Evolutionary conservation across 805 yeast species (phyloP).

Genomic region (Candida awuae): DNA sequence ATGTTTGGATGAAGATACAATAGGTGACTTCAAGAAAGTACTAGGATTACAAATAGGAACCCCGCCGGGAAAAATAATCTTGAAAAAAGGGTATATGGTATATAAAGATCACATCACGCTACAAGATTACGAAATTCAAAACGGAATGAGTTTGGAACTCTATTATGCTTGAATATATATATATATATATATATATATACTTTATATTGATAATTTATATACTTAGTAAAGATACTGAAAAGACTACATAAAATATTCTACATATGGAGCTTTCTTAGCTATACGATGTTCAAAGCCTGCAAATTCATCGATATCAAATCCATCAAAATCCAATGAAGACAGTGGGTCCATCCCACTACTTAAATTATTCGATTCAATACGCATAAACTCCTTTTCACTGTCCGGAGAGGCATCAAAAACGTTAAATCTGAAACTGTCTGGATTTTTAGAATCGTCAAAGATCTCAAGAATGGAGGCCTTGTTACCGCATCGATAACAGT

Average conservation of each 20-base stretch:
- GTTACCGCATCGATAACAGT: slow-evolving; percentile 95
- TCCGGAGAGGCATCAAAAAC: slow-evolving; percentile 98
- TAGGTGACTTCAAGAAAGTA: slow-evolving; percentile 85
- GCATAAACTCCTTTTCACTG: slow-evolving; percentile 51
- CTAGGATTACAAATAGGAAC: slow-evolving; percentile 80
- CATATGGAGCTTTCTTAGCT: slow-evolving; percentile 32
- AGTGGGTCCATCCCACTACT: slow-evolving; percentile 22
- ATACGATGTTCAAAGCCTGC: slow-evolving; percentile 16
- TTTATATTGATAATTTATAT: background rate
- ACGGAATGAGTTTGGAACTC: slow-evolving; percentile 80
- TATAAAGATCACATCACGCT: slow-evolving; percentile 84
- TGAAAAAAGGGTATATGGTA: slow-evolving; percentile 79
- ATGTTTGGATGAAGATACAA: slow-evolving; percentile 74
- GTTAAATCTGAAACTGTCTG: slow-evolving; percentile 62
- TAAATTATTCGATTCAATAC: slow-evolving; percentile 25
- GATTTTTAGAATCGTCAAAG: slow-evolving; percentile 45
- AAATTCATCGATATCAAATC: slow-evolving; percentile 6
- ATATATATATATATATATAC: too few species aligned
- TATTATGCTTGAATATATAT: slow-evolving; percentile 52
- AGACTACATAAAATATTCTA: slow-evolving; percentile 33
- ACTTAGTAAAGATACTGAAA: background rate
- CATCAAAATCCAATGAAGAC: slow-evolving; percentile 13
- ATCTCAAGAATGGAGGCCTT: slow-evolving; percentile 95
- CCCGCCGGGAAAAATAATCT: slow-evolving; percentile 50
- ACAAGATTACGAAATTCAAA: slow-evolving; percentile 92